These are phyloP conservation scores for Hyaloscypha finlandica DNA, from an alignment of 495 filamentous ascomycete genomes.

Conservation along the genomic window DNA sequence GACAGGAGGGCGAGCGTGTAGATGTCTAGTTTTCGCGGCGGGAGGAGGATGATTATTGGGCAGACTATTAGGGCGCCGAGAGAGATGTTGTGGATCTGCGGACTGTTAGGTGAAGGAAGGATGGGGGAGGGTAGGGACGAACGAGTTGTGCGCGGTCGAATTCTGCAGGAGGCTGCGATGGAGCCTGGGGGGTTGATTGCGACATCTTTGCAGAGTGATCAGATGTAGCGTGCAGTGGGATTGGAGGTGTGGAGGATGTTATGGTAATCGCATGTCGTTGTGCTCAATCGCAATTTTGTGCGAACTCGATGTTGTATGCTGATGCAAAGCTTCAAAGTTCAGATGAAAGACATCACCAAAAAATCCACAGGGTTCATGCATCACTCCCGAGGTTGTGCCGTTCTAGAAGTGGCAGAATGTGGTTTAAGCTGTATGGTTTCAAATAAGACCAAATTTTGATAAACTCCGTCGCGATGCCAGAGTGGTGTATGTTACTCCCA, in stretches of 20 bases:
- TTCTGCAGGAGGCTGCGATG: neutral
- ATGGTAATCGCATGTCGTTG: neutral
- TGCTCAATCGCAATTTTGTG: neutral
- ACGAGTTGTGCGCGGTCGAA: neutral
- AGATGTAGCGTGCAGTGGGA: neutral
- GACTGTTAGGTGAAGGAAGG: constrained; percentile 4
- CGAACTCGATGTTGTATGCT: no score
- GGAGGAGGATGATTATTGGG: constrained; percentile 71
- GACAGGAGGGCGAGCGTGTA: constrained; percentile 52
- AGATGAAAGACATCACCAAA: constrained; percentile 8
- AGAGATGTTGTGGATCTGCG: constrained; percentile 36
- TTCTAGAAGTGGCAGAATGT: neutral
- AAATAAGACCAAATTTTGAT: constrained; percentile 10
- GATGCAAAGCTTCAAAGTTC: neutral
- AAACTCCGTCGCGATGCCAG: constrained; percentile 42
- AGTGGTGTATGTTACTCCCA: constrained; percentile 34
- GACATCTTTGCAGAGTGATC: neutral
- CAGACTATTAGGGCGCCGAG: constrained; percentile 64
- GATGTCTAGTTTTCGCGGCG: constrained; percentile 75
- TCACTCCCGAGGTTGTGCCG: constrained; percentile 10
- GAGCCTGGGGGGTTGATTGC: neutral
- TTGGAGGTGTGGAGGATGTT: neutral
- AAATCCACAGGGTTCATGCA: neutral
- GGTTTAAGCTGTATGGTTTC: neutral
- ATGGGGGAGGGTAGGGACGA: neutral